Conservation (phyloP, 2,329 filamentous ascomycete species). For the Aspergillus hortae region DNA sequence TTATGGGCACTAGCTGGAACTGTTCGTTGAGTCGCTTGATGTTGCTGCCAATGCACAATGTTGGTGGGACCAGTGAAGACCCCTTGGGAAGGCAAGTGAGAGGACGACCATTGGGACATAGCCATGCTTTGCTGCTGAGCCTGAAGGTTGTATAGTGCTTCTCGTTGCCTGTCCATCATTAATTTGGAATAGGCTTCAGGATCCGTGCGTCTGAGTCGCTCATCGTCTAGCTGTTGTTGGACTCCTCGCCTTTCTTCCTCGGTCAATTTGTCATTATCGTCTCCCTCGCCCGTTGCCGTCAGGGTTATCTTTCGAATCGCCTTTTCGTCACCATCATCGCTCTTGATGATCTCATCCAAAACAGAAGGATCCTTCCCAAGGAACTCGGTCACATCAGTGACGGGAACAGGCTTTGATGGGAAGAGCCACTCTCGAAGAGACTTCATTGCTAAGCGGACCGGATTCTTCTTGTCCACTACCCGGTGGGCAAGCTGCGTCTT, state of each 20-base stretch:
- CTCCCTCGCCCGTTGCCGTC: constrained; percentile 69
- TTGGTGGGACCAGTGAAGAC: not conserved
- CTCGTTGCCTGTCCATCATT: constrained; percentile 16
- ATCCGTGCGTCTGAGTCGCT: constrained; percentile 37
- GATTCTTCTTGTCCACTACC: constrained; percentile 80
- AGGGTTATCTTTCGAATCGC: constrained; percentile 52
- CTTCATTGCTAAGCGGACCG: constrained; percentile 61
- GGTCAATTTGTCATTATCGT: constrained; percentile 62
- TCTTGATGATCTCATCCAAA: constrained; percentile 52
- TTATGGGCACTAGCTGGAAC: constrained; percentile 4
- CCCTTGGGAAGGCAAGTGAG: too few species aligned
- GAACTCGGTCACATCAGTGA: constrained; percentile 52
- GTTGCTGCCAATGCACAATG: not conserved
- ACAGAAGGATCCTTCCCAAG: constrained; percentile 58
- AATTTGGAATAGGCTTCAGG: constrained; percentile 29
- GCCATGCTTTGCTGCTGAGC: not conserved
- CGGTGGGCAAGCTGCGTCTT: constrained; percentile 76
- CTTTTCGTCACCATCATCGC: constrained; percentile 14
- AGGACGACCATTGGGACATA: not conserved
- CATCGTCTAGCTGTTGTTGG: constrained; percentile 41
- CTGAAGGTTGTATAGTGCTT: not conserved
- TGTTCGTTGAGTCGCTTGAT: not conserved
- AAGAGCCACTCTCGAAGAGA: constrained; percentile 56
- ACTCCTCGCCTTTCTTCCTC: constrained; percentile 59
- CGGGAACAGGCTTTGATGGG: constrained; percentile 50